These are phyloP conservation scores for Blastobotrys muscicola DNA, from an alignment of 805 yeast genomes.

Conservation along the genomic window DNA sequence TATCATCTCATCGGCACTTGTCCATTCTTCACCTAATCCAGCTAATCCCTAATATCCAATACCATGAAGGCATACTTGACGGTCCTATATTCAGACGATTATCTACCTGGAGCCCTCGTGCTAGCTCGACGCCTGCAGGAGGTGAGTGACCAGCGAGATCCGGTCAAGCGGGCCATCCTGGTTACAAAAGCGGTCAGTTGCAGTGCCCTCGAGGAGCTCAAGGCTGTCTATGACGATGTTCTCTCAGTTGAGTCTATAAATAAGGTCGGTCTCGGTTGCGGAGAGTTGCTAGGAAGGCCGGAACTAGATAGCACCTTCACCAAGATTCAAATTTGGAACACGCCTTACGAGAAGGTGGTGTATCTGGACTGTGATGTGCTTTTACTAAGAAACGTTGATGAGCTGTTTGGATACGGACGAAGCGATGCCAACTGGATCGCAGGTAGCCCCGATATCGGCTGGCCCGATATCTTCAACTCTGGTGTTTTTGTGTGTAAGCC, in stretches of 20 bases:
- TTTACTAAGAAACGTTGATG: slow-evolving; percentile 30
- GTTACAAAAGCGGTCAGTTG: slow-evolving; percentile 19
- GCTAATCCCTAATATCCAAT: too few relatives aligned
- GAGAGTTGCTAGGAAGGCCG: slow-evolving; percentile 34
- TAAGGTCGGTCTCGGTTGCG: slow-evolving; percentile 14
- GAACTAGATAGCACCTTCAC: slow-evolving; percentile 41
- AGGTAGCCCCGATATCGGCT: slow-evolving; percentile 74
- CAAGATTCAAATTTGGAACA: slow-evolving; percentile 47
- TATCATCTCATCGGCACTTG: too few relatives aligned
- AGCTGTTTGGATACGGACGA: slow-evolving; percentile 20
- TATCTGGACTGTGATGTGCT: slow-evolving; percentile 49
- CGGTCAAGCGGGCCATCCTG: slow-evolving; percentile 19
- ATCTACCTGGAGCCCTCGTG: slow-evolving; percentile 41
- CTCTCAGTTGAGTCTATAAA: slow-evolving; percentile 22
- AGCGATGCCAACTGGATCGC: slow-evolving; percentile 16
- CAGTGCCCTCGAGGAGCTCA: slow-evolving; percentile 12
- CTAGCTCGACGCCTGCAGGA: slow-evolving; percentile 32
- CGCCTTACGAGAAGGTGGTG: slow-evolving; percentile 33
- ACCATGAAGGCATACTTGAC: slow-evolving; percentile 31
- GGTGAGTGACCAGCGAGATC: slow-evolving; percentile 16
- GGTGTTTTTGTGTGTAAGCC: slow-evolving; percentile 65
- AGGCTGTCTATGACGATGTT: slow-evolving; percentile 21
- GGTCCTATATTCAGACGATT: slow-evolving; percentile 36
- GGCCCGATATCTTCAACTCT: slow-evolving; percentile 85
- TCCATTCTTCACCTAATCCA: too few relatives aligned